Conservation (phyloP, 306 rosid species). For the Geum urbanum region DNA sequence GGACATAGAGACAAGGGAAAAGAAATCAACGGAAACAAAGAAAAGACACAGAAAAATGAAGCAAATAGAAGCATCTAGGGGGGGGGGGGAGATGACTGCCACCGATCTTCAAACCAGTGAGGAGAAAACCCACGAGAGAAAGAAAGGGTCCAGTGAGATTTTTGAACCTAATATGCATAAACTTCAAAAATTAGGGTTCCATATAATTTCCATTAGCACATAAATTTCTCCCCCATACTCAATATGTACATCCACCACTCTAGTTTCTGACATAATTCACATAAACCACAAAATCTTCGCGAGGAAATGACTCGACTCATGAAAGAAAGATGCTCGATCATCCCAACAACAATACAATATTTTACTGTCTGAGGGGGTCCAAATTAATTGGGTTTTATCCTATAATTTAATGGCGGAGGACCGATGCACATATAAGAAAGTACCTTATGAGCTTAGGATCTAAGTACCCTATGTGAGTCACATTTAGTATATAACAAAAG, state of each 20-base stretch:
- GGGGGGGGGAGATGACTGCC: no score
- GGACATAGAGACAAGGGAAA: no score
- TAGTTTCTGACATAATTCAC: background rate
- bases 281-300: constrained; percentile 20
- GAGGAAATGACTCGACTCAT: constrained; percentile 18
- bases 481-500: constrained; percentile 3
- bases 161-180: no score
- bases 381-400: constrained; percentile 28
- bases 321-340: constrained; percentile 15
- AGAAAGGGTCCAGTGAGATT: no score
- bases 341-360: constrained; percentile 10
- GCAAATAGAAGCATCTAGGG: no score
- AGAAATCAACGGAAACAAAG: no score
- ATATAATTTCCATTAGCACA: background rate
- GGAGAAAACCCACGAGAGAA: no score
- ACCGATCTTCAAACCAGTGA: no score
- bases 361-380: constrained; percentile 27
- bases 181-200: no score
- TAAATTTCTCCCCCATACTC: background rate
- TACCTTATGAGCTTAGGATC: constrained; percentile 16
- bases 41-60: no score
- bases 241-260: background rate
- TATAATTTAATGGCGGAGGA: constrained; percentile 17
- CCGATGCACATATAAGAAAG: constrained; percentile 1
- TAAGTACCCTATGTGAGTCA: background rate